These are phyloP conservation scores for Entrophospora sp. DNA, from an alignment of 192 early-diverging fungal species.

Conservation along the genomic window DNA sequence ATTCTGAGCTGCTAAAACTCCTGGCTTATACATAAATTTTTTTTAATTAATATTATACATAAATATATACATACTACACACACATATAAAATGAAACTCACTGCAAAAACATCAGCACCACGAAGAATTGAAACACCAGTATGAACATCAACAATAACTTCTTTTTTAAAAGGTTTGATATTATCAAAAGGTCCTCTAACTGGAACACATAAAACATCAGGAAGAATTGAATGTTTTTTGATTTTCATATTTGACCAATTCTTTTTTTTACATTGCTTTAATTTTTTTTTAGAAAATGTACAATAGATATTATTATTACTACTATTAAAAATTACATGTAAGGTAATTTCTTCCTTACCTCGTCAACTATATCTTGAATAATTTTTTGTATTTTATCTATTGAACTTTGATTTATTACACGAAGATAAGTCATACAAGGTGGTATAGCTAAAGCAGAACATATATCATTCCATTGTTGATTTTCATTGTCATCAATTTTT, in stretches of 20 bases:
- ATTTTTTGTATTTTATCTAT: too few species aligned
- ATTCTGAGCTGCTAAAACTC: too few species aligned
- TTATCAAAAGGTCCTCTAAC: background rate
- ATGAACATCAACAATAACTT: constrained; percentile 6
- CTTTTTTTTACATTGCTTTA: background rate
- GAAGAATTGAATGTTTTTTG: background rate
- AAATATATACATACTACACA: too few species aligned
- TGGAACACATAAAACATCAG: constrained; percentile 18
- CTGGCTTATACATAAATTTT: too few species aligned
- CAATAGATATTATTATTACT: too few species aligned
- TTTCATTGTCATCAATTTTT: too few species aligned
- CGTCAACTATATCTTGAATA: too few species aligned
- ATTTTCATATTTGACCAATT: background rate
- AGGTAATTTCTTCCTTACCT: too few species aligned
- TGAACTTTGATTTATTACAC: background rate
- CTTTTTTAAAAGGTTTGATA: constrained; percentile 6
- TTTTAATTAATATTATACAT: too few species aligned
- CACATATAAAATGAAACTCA: too few species aligned
- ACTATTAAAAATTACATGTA: too few species aligned
- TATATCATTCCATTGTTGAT: background rate
- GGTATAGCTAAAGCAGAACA: background rate
- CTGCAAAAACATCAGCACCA: constrained; percentile 19
- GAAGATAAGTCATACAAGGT: constrained; percentile 7
- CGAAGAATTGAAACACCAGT: constrained; percentile 12
- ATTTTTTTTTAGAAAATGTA: too few species aligned